Evolutionary conservation across 2,329 filamentous ascomycete genomes (phyloP).

Genomic region (Ampelomyces quisqualis): DNA sequence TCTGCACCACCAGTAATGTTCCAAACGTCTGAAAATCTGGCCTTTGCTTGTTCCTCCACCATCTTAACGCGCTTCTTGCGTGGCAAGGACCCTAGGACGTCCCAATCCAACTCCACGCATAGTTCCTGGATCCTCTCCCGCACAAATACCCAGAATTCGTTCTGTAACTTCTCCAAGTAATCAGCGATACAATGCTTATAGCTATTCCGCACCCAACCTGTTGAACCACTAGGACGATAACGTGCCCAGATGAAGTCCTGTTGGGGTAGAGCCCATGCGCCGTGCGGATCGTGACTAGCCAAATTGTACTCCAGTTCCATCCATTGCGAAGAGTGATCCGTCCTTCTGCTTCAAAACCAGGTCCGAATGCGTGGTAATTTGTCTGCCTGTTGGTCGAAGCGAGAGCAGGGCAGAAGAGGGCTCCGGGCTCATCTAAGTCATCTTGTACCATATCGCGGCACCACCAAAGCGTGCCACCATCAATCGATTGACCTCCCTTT

Average conservation of each 20-base stretch:
- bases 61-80: not conserved
- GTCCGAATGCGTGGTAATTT: conserved; percentile 4
- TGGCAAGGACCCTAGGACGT: not conserved
- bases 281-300: conserved; percentile 5
- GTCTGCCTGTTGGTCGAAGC: not conserved
- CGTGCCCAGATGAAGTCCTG: not conserved
- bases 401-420: not conserved
- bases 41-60: conserved; percentile 3
- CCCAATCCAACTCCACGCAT: conserved; percentile 8
- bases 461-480: not conserved
- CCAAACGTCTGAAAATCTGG: conserved; percentile 1
- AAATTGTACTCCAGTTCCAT: conserved; percentile 10
- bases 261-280: conserved; percentile 6
- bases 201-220: not conserved
- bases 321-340: conserved; percentile 6
- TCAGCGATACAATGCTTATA: not conserved
- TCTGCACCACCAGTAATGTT: too few relatives aligned
- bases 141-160: not conserved
- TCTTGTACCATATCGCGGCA: not conserved
- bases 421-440: too few relatives aligned
- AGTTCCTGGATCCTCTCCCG: conserved; percentile 1
- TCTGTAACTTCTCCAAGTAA: not conserved
- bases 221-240: too few relatives aligned
- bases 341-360: not conserved
- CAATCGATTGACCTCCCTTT: conserved; percentile 1